Percentiles rank a stretch among this genome's conserved stretches.
Conservation (phyloP, 805 yeast species). For the Myxozyma melibiosi region DNA sequence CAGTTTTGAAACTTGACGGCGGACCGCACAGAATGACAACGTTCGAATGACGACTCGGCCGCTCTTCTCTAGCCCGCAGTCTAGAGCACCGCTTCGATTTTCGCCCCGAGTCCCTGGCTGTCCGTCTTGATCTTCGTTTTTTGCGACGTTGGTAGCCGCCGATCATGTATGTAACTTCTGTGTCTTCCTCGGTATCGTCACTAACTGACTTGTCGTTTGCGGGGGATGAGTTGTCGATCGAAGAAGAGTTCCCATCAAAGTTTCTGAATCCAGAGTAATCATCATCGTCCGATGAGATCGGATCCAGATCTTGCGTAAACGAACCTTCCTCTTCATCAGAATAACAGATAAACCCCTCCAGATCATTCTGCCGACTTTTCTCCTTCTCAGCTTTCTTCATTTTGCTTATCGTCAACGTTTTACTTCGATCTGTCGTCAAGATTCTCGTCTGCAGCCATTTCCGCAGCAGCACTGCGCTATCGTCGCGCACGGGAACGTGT, state of each 20-base stretch:
- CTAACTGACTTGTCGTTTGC: not conserved
- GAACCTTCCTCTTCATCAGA: constrained; percentile 42
- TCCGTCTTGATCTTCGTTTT: constrained; percentile 10
- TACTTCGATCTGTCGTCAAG: constrained; percentile 28
- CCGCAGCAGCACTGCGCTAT: constrained; percentile 48
- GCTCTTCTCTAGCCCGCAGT: not conserved
- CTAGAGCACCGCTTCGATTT: not conserved
- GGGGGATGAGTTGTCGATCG: not conserved
- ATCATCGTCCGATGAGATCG: constrained; percentile 29
- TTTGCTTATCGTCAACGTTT: constrained; percentile 3
- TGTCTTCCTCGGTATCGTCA: constrained; percentile 10
- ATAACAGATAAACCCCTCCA: constrained; percentile 39
- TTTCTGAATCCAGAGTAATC: constrained; percentile 12
- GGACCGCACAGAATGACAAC: constrained; percentile 69
- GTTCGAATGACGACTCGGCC: constrained; percentile 29
- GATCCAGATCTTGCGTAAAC: constrained; percentile 8
- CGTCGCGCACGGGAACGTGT: constrained; percentile 54
- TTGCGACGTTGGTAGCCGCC: constrained; percentile 5
- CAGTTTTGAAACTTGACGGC: constrained; percentile 75
- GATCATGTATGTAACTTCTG: not conserved
- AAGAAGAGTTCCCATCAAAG: not conserved
- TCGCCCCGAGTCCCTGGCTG: not conserved
- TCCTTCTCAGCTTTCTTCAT: not conserved
- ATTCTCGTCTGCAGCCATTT: constrained; percentile 58
- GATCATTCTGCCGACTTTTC: constrained; percentile 4